Evolutionary conservation across 495 filamentous ascomycete genomes (phyloP).

Genomic region (Penicilliopsis zonata): DNA sequence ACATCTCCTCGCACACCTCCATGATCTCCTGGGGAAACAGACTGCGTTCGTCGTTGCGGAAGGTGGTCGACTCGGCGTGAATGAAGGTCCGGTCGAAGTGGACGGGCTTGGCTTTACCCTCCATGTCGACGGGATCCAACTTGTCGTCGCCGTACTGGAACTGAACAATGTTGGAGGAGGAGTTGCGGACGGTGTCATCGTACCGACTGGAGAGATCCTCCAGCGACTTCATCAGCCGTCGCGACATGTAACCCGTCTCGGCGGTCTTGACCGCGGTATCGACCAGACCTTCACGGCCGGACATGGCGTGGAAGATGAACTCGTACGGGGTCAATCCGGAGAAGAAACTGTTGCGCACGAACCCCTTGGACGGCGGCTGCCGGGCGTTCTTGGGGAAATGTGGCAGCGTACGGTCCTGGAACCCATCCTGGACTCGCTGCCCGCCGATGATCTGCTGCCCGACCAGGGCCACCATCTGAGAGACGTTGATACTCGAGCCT

Average conservation of each 20-base stretch:
- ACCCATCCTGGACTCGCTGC: slow-evolving; percentile 87
- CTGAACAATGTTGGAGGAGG: slow-evolving; percentile 73
- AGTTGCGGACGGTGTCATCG: slow-evolving; percentile 88
- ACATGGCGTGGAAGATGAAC: slow-evolving; percentile 97
- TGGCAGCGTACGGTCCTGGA: slow-evolving; percentile 87
- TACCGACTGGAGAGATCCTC: slow-evolving; percentile 89
- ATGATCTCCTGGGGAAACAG: slow-evolving; percentile 66
- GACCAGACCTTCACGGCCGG: slow-evolving; percentile 93
- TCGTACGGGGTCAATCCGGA: slow-evolving; percentile 80
- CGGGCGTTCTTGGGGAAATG: slow-evolving; percentile 92
- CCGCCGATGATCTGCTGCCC: slow-evolving; percentile 96
- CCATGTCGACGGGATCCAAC: slow-evolving; percentile 94
- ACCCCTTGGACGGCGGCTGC: slow-evolving; percentile 86
- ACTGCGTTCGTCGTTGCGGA: slow-evolving; percentile 58
- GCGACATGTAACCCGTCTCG: slow-evolving; percentile 98
- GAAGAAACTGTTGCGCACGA: slow-evolving; percentile 96
- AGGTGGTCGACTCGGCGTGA: slow-evolving; percentile 68
- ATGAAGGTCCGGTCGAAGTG: slow-evolving; percentile 87
- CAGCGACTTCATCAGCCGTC: slow-evolving; percentile 93
- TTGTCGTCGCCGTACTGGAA: slow-evolving; percentile 96
- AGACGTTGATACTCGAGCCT: slow-evolving; percentile 93
- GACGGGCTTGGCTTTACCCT: slow-evolving; percentile 84
- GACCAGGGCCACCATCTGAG: slow-evolving; percentile 96
- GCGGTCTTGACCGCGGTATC: slow-evolving; percentile 99
- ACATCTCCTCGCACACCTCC: slow-evolving; percentile 46